Evolutionary conservation across 176 grass and related monocot genomes (phyloP), one percentile per base, ranked within the genome.

Genomic region (Zoysia pacifica): DNA sequence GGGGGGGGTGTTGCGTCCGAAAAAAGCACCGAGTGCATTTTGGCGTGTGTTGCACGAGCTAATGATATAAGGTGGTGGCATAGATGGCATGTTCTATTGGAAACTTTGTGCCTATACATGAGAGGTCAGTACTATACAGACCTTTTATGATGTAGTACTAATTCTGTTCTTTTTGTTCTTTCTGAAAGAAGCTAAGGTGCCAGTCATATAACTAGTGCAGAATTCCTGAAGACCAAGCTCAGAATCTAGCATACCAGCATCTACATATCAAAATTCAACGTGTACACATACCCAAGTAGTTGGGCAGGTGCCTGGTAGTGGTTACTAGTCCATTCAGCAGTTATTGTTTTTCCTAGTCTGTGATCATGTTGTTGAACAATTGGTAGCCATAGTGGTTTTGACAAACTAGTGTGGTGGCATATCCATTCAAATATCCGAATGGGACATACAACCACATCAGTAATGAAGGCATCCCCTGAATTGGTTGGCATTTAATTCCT

Each of bases 401-500:
- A 65, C 35, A 79, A 35, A 18, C 67, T 45, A 80, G 70, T 18
- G 9, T 47, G 41, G 60, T 48, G 35, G 8, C 18, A 54, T 62
- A 51, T 46, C 54, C 50, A 76, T 47, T 71, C 48, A 70, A 70
- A 80, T 28, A 63, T 69, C 42, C 3, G 69, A 76, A 54, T 72
- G 39, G 3, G 64, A 81, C 43, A 67, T 73, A 15, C 62, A 84
- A 80, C 81, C 35, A 44, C 81, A 65, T 70, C 2, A 42, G 35
- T 36, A 84, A 89, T 76, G 65, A 50, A 53, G 55, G 37, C 43
- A 6, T 49, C 35, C 77, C 40, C 72, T 19, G 35, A 80, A 89
- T 84, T 80, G 38, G 81, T 81, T 89, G 81, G 71, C 81, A 80
- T 75, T 80, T 65, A 87, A 81, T 79, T 84, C 81, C 1, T 19